Evolutionary conservation across 495 filamentous ascomycete genomes (phyloP).

Genomic region (Aspergillus panamensis): DNA sequence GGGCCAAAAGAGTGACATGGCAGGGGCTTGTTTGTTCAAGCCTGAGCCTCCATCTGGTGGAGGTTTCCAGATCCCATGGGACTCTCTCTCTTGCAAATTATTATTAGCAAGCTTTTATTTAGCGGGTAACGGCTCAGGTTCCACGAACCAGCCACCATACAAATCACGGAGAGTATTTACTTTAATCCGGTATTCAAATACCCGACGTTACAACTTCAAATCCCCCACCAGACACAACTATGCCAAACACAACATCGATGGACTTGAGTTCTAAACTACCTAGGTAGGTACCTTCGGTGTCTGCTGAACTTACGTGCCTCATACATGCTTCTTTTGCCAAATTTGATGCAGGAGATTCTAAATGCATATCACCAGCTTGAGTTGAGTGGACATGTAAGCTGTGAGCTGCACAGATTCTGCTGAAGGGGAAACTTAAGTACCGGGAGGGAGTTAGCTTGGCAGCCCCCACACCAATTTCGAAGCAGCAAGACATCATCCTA

Average conservation of each 20-base stretch:
- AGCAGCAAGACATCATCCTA: too few relatives aligned
- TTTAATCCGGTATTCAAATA: neutral
- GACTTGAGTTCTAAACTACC: too few relatives aligned
- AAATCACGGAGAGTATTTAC: neutral
- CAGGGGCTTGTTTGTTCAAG: conserved; percentile 18
- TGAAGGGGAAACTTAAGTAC: too few relatives aligned
- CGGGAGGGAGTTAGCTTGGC: too few relatives aligned
- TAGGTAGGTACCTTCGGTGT: too few relatives aligned
- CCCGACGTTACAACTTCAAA: neutral
- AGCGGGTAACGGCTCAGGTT: neutral
- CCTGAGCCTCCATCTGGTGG: conserved; percentile 9
- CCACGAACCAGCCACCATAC: neutral
- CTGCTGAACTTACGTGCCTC: too few relatives aligned
- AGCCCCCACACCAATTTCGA: too few relatives aligned
- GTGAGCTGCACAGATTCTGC: too few relatives aligned
- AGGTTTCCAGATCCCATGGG: conserved; percentile 1
- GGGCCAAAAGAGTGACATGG: conserved; percentile 31
- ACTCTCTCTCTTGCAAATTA: neutral
- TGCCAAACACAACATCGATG: neutral
- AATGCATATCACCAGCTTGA: too few relatives aligned
- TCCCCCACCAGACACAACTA: neutral
- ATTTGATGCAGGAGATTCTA: too few relatives aligned
- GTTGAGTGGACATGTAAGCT: too few relatives aligned
- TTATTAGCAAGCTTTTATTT: neutral
- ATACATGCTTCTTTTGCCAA: too few relatives aligned